These are phyloP conservation scores for Periconia macrospinosa DNA, from an alignment of 2,329 filamentous ascomycete species.

Conservation along the genomic window DNA sequence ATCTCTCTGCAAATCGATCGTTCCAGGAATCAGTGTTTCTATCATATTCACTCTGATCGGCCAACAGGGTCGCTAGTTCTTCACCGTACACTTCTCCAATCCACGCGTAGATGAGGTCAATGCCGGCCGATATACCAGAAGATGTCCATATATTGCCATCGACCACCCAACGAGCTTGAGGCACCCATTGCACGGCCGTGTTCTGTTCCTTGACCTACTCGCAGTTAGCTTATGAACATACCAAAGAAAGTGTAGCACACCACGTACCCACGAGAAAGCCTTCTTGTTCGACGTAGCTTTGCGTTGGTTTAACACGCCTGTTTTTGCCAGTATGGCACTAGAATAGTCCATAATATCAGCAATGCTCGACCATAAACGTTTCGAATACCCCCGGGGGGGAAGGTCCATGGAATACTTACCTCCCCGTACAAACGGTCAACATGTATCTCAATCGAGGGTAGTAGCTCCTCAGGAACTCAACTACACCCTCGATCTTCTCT, in stretches of 20 bases:
- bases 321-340: conserved; percentile 58
- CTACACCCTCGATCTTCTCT: conserved; percentile 36
- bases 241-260: background rate
- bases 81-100: conserved; percentile 58
- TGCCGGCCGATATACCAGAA: conserved; percentile 65
- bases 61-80: conserved; percentile 52
- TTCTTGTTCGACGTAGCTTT: conserved; percentile 69
- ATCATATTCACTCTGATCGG: conserved; percentile 60
- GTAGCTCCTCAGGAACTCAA: conserved; percentile 51
- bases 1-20: conserved; percentile 59
- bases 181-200: conserved; percentile 61
- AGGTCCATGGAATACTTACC: background rate
- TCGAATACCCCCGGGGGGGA: background rate
- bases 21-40: conserved; percentile 53
- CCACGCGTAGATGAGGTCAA: conserved; percentile 63
- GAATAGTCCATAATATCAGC: background rate
- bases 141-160: conserved; percentile 70
- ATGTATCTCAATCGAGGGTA: conserved; percentile 43
- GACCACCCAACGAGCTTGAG: conserved; percentile 63
- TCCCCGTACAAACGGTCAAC: conserved; percentile 68
- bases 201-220: conserved; percentile 49
- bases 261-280: conserved; percentile 48
- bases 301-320: conserved; percentile 63
- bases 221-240: background rate
- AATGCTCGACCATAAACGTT: background rate